Conservation (phyloP, 73 alveolate genomes). For the Breviolum minutum region DNA sequence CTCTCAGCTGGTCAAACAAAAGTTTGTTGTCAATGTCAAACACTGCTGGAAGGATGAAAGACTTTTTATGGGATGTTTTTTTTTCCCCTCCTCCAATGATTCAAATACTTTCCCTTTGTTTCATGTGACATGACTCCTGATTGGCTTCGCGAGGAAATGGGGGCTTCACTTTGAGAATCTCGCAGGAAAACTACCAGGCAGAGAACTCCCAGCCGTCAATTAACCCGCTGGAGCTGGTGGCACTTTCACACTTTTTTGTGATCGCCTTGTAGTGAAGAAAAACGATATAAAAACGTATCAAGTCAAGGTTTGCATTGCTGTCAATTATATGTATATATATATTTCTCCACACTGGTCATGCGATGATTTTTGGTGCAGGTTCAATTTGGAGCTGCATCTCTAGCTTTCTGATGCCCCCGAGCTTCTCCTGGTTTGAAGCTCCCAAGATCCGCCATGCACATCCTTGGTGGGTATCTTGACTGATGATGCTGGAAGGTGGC, state of each 20-base stretch:
- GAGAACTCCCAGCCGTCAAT: not conserved
- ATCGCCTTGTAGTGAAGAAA: too few species aligned
- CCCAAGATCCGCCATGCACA: not conserved
- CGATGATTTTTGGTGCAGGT: not conserved
- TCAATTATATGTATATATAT: not conserved
- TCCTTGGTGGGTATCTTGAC: constrained; percentile 35
- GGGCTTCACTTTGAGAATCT: not conserved
- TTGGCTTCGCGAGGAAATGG: not conserved
- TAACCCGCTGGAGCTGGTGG: not conserved
- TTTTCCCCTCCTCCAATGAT: not conserved
- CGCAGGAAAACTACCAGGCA: not conserved
- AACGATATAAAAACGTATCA: not conserved
- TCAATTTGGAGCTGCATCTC: not conserved
- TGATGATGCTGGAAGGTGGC: not conserved
- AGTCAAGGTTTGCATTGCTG: not conserved
- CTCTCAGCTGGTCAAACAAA: too few species aligned
- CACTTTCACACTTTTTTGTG: not conserved
- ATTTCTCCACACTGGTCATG: not conserved
- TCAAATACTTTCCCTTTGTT: not conserved
- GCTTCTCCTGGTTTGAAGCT: not conserved
- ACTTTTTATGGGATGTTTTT: not conserved
- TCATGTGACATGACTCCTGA: too few species aligned
- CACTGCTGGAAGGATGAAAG: not conserved
- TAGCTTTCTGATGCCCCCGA: not conserved
- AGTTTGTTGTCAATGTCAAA: not conserved